These are phyloP conservation scores for Capsella bursapastoris DNA, from an alignment of 345 rosid genomes.

Conservation along the genomic window DNA sequence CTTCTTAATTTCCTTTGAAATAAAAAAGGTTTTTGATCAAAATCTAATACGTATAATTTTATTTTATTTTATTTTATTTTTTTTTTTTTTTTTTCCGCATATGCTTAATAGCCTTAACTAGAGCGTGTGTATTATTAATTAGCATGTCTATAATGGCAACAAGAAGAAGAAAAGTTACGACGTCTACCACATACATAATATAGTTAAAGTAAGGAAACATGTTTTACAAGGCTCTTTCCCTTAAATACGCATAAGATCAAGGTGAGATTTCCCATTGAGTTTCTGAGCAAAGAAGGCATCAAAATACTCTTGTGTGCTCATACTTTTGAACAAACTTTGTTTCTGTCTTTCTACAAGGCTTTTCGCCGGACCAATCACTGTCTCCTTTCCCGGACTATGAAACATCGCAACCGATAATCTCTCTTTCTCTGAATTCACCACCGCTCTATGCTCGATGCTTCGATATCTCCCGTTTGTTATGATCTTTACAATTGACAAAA, in stretches of 20 bases:
- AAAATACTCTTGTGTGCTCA: conserved; percentile 47
- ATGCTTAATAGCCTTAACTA: no score
- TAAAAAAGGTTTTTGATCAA: no score
- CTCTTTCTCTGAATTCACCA: conserved; percentile 49
- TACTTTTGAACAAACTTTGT: conserved; percentile 45
- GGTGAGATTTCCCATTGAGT: conserved; percentile 50
- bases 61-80: no score
- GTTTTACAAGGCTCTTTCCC: neutral
- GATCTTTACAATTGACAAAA: conserved; percentile 43
- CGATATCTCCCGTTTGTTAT: conserved; percentile 52
- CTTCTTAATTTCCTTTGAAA: neutral
- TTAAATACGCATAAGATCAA: conserved; percentile 46
- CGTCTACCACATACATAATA: no score
- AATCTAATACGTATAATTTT: no score
- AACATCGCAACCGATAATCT: conserved; percentile 58
- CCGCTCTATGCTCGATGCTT: conserved; percentile 58
- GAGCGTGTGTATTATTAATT: no score
- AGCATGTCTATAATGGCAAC: no score
- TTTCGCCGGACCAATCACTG: conserved; percentile 52
- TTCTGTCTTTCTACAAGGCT: conserved; percentile 45
- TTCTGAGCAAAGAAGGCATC: conserved; percentile 49
- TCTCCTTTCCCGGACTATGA: conserved; percentile 37
- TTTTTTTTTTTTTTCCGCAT: no score
- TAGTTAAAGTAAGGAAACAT: no score
- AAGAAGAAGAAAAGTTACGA: neutral